Base-by-base conservation (phyloP, 164 flowering plant species). In the Vitis amurensis region DNA sequence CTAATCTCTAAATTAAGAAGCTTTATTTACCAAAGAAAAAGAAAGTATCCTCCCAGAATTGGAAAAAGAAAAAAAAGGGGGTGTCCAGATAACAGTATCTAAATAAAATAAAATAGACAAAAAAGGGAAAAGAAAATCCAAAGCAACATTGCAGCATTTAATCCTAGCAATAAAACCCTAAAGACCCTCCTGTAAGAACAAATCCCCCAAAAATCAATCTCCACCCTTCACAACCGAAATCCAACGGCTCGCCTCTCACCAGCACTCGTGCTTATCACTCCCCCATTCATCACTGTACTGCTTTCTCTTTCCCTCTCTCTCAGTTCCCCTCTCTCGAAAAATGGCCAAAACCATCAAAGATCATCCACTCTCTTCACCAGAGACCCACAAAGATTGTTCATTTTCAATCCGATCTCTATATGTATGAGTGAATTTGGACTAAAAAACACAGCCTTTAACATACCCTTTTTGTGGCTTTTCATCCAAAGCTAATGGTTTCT, bases 161-260 rank as follows among this genome's bases (percentile, higher is more conserved):
- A 37, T 37, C 44, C 44, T 37, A 0, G 48, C 52, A 27, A 67
- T 64, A 76, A 72, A 76, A 71, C 73, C 79, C 78, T 76, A 71
- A 64, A 55, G 48, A 15, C 55, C 19, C 10, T 50, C 10, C 27
- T 68, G 73, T 47, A 76, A 61, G 69, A 76, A 69, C 59, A 67
- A 57, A 65, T 57, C 64, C 59, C 16, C 27, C 4, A n/a, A 4
- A 37, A 27, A 64, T 67, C 69, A 69, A 80, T 83, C 84, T 48
- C 52, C 3, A 44, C 81, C 82, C 44, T 74, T 79, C 69, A 13
- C 2, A 55, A 10, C 1, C 12, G 8, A 0, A 9, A 73, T 79
- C 81, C 77, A 64, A 84, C 87, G 83, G 81, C 50, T 47, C 48
- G 13, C 44, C 70, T 65, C 68, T 52, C 44, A 62, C 69, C 64